A percentile compares a stretch with the other conserved stretches of the same genome.
Conservation (phyloP, 768 basidiomycete genomes). For the Pleurotus djamor region DNA sequence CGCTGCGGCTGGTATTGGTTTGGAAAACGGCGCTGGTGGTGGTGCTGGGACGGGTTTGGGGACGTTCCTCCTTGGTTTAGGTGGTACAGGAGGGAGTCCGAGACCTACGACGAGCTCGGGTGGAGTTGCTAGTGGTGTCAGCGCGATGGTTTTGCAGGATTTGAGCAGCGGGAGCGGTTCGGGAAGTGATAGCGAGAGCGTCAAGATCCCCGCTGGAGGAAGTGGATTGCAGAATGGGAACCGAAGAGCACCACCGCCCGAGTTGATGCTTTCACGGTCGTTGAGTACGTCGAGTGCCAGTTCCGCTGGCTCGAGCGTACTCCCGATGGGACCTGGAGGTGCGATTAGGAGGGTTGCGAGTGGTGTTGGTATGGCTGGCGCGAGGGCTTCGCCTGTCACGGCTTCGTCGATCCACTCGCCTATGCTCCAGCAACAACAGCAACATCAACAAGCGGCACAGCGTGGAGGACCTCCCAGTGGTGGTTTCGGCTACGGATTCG, state of each 20-base stretch:
- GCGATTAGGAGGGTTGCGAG: not conserved
- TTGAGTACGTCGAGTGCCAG: not conserved
- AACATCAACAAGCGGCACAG: not conserved
- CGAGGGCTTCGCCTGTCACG: not conserved
- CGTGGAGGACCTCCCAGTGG: not conserved
- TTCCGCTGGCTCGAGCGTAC: not conserved
- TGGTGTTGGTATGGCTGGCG: not conserved
- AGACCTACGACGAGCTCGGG: not conserved
- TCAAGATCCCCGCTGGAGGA: constrained; percentile 12
- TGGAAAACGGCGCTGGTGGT: not conserved
- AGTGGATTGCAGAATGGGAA: constrained; percentile 24
- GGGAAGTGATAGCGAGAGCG: not conserved
- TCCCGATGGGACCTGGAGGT: not conserved
- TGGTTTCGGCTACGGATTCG: not conserved
- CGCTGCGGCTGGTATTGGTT: not conserved
- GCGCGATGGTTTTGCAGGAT: not conserved
- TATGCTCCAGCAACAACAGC: not conserved
- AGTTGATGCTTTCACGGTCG: not conserved
- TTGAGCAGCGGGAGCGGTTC: not conserved
- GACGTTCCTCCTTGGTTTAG: not conserved
- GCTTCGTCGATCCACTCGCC: not conserved
- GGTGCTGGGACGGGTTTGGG: not conserved
- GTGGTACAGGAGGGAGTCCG: not conserved
- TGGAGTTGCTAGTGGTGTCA: not conserved
- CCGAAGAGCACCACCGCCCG: not conserved